phyloP scores from a whole-genome alignment of 2,329 filamentous ascomycete species.

The Didymella arachidicola region DNA sequence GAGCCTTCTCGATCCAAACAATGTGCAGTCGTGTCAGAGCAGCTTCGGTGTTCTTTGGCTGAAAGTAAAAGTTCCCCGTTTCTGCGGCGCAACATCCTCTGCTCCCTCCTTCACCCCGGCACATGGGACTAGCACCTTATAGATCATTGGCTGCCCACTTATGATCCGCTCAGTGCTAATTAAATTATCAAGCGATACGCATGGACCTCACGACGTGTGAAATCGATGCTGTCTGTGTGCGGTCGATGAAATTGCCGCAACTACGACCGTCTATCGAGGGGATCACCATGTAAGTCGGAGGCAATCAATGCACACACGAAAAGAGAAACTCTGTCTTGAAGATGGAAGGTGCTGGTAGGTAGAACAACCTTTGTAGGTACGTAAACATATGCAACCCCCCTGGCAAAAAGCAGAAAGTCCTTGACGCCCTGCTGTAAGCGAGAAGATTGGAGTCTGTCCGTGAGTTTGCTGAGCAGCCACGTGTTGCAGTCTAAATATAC shows the following conservation, averaged over 20 bases:
- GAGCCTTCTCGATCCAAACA: too few species aligned
- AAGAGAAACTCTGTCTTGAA: neutral
- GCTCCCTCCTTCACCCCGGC: too few species aligned
- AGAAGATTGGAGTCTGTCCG: neutral
- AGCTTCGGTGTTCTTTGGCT: too few species aligned
- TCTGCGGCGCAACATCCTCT: neutral
- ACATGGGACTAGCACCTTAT: too few species aligned
- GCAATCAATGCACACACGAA: neutral
- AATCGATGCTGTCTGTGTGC: neutral
- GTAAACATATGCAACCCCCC: neutral
- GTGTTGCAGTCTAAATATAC: conserved; percentile 21
- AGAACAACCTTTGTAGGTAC: neutral
- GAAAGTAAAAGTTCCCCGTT: too few species aligned
- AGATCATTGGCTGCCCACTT: too few species aligned
- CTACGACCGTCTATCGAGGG: neutral
- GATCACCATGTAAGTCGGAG: neutral
- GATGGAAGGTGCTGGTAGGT: neutral
- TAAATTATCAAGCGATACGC: neutral
- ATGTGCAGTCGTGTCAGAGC: too few species aligned
- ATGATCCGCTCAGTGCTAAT: too few species aligned
- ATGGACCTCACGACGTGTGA: neutral
- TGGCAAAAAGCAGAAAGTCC: neutral
- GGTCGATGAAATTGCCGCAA: neutral
- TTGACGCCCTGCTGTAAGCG: conserved; percentile 30
- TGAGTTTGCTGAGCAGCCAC: conserved; percentile 5